phyloP scores from a whole-genome alignment of 805 yeast species.

The Zygoascus flipseniorum region DNA sequence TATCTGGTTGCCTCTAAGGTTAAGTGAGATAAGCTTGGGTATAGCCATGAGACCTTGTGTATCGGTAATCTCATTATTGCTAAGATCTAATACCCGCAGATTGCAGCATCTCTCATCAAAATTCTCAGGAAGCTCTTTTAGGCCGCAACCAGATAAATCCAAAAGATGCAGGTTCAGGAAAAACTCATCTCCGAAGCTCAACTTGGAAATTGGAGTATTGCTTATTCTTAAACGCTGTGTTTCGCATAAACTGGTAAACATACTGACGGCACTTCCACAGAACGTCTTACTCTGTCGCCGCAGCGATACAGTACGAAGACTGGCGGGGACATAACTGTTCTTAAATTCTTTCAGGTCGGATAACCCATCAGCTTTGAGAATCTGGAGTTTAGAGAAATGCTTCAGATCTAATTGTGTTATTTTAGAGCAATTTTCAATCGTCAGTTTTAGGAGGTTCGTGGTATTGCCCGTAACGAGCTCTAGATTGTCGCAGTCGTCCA shows the following conservation, averaged over 20 bases:
- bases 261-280: neutral
- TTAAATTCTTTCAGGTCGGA: constrained; percentile 21
- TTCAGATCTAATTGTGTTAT: neutral
- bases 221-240: constrained; percentile 3
- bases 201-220: constrained; percentile 23
- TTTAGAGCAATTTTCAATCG: neutral
- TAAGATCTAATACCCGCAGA: constrained; percentile 27
- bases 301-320: neutral
- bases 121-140: constrained; percentile 19
- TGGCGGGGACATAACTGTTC: constrained; percentile 24
- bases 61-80: constrained; percentile 23
- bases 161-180: constrained; percentile 25
- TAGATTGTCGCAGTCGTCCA: constrained; percentile 25
- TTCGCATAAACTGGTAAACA: constrained; percentile 3
- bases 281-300: neutral
- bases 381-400: neutral
- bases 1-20: constrained; percentile 22
- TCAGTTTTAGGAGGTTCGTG: neutral
- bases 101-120: constrained; percentile 22
- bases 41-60: constrained; percentile 20
- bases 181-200: constrained; percentile 34
- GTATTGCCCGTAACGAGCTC: neutral
- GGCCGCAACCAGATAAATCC: constrained; percentile 23
- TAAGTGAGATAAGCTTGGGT: constrained; percentile 21
- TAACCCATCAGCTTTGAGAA: neutral